Evolutionary conservation across 768 basidiomycete genomes (phyloP).

Genomic region (Termitomyces sp.): DNA sequence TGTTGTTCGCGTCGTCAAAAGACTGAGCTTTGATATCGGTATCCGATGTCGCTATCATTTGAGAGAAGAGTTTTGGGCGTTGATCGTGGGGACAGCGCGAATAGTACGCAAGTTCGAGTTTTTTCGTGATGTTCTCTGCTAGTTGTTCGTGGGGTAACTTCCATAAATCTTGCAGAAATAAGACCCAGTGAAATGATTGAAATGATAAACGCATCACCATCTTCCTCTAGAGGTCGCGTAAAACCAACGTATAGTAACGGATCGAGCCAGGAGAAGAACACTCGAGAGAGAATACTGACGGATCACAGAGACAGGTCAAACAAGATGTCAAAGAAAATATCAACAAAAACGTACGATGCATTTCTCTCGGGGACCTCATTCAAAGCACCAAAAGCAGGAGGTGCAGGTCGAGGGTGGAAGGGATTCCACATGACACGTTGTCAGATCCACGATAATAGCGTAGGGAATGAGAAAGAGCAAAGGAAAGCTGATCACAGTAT

Average conservation of each 20-base stretch:
- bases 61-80: conserved; percentile 21
- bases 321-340: not conserved
- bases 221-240: conserved; percentile 43
- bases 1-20: not conserved
- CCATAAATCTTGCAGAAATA: conserved; percentile 37
- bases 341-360: conserved; percentile 10
- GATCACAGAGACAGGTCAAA: not conserved
- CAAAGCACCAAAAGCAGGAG: conserved; percentile 16
- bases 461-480: not conserved
- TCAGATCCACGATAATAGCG: not conserved
- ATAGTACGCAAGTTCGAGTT: conserved; percentile 39
- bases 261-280: conserved; percentile 42
- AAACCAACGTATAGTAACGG: conserved; percentile 45
- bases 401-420: conserved; percentile 15
- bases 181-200: not conserved
- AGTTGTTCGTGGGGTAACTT: conserved; percentile 29
- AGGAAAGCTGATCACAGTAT: not conserved
- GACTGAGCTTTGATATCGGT: not conserved
- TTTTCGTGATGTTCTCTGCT: conserved; percentile 29
- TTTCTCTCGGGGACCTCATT: conserved; percentile 15
- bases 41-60: not conserved
- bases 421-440: conserved; percentile 15
- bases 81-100: conserved; percentile 34
- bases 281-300: conserved; percentile 28
- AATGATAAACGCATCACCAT: conserved; percentile 27